These are phyloP conservation scores for Rheum nobile DNA, from an alignment of 148 eudicot genomes.

Conservation along the genomic window DNA sequence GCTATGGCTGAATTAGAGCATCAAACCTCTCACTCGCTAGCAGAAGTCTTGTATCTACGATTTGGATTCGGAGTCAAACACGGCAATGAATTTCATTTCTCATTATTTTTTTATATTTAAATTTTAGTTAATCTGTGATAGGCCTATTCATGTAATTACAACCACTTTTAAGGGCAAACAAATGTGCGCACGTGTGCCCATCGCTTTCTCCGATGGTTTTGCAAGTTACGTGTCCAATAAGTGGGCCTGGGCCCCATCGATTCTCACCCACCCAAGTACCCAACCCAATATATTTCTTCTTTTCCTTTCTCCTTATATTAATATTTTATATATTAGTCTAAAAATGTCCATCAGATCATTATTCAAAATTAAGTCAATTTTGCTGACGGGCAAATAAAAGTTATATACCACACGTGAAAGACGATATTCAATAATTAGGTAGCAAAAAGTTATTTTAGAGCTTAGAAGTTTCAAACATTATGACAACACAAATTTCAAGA, in stretches of 20 bases:
- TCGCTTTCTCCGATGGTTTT: too few relatives aligned
- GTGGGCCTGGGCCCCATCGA: neutral
- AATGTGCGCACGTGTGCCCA: neutral
- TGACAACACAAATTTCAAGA: neutral
- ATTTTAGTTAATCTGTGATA: neutral
- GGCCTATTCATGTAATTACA: too few relatives aligned
- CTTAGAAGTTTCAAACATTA: neutral
- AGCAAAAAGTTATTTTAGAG: too few relatives aligned
- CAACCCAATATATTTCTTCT: neutral
- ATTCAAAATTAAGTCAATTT: too few relatives aligned
- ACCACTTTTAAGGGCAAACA: neutral
- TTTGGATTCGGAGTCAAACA: conserved; percentile 54
- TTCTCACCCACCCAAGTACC: neutral
- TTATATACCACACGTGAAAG: neutral
- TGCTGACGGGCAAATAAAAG: neutral
- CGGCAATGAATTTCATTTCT: conserved; percentile 48
- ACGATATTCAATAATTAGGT: too few relatives aligned
- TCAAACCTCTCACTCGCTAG: conserved; percentile 1
- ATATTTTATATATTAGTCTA: too few relatives aligned
- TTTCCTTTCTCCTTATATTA: neutral
- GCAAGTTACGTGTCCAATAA: neutral
- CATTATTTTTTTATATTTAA: neutral
- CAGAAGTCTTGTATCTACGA: neutral
- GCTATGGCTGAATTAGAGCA: neutral
- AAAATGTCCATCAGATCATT: too few relatives aligned